Percentiles rank a stretch among this genome's conserved stretches.
Conservation (phyloP, 768 basidiomycete genomes). For the Mycena vulgaris region DNA sequence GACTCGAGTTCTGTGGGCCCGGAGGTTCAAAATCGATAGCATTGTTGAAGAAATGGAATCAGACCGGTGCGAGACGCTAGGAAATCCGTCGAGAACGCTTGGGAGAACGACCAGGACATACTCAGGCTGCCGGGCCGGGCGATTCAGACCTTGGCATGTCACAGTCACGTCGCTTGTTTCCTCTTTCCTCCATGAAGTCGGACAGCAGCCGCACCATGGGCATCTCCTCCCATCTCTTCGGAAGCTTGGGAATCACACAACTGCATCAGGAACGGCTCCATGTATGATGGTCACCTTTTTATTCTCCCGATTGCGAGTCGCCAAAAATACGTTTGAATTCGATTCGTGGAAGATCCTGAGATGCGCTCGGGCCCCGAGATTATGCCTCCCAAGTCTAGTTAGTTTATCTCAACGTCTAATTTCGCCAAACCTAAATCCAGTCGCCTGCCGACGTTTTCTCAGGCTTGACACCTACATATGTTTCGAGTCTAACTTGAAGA, state of each 20-base stretch:
- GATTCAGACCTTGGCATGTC: no score
- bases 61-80: conserved; percentile 67
- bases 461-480: conserved; percentile 2
- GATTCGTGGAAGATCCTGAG: neutral
- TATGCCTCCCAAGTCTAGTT: neutral
- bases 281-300: neutral
- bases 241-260: no score
- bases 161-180: no score
- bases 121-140: no score
- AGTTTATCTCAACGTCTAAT: no score
- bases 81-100: conserved; percentile 66
- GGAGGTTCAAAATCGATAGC: conserved; percentile 35
- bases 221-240: no score
- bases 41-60: conserved; percentile 41
- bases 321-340: neutral
- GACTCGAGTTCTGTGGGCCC: conserved; percentile 61
- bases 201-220: no score
- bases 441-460: neutral
- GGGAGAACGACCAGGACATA: conserved; percentile 64
- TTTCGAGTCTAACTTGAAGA: neutral
- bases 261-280: no score
- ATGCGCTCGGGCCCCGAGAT: no score
- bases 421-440: neutral
- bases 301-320: neutral
- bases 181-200: no score